Percentiles rank a stretch among this genome's conserved stretches.
Conservation (phyloP, 2,329 filamentous ascomycete genomes). For the Colletotrichum sp. region DNA sequence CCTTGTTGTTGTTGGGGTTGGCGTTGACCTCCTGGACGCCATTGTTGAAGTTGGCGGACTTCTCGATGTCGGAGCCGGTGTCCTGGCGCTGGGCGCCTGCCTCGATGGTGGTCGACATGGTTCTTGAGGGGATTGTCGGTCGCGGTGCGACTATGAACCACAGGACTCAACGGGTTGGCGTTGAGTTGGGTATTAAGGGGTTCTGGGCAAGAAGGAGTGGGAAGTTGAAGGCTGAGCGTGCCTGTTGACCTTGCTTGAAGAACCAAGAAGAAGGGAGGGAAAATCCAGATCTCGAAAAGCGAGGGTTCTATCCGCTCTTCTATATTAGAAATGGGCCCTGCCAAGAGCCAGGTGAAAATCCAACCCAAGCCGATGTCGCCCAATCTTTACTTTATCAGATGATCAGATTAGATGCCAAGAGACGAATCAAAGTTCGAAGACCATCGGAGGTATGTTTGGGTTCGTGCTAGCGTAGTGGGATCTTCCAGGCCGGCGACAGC, state of each 20-base stretch:
- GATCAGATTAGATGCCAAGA: conserved; percentile 19
- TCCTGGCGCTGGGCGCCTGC: not conserved
- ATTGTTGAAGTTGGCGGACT: not conserved
- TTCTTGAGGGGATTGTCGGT: not conserved
- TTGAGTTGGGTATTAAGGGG: not conserved
- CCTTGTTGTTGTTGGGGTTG: not conserved
- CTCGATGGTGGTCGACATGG: conserved; percentile 10
- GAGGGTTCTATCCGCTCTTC: not conserved
- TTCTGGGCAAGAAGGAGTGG: conserved; percentile 1
- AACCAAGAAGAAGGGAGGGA: not conserved
- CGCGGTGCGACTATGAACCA: not conserved
- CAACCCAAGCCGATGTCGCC: conserved; percentile 11
- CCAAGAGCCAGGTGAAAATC: not conserved
- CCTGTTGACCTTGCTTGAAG: conserved; percentile 14
- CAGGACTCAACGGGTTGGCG: not conserved
- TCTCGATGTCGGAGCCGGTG: conserved; percentile 9
- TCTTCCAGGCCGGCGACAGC: conserved; percentile 4
- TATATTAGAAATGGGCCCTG: conserved; percentile 6
- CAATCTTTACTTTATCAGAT: conserved; percentile 18
- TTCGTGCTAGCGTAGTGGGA: conserved; percentile 18
- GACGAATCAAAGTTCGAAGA: not conserved
- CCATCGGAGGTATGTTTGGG: conserved; percentile 11
- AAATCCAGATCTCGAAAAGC: not conserved
- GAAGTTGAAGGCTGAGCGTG: conserved; percentile 2
- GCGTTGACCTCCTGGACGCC: conserved; percentile 8